Percentiles rank a stretch among this genome's conserved stretches.
Conservation (phyloP, 208 protist species). For the Trichomonas vaginalis region DNA sequence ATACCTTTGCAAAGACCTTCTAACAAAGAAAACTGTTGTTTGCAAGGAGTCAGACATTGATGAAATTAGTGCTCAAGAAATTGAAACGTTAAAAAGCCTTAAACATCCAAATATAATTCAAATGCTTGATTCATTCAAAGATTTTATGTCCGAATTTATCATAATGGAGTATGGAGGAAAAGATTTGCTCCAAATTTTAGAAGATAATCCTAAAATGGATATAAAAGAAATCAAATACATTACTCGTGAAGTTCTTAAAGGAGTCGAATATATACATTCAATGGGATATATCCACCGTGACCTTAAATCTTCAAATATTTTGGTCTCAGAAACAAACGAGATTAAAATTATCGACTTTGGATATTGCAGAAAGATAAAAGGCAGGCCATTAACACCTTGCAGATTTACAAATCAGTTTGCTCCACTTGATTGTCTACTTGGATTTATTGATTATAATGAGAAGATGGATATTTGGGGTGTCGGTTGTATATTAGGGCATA, state of each 20-base stretch:
- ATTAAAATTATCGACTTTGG: slow-evolving; percentile 1
- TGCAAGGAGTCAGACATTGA: neutral
- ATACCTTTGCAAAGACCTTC: neutral
- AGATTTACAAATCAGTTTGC: neutral
- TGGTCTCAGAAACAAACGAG: neutral
- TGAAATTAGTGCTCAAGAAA: neutral
- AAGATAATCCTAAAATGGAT: neutral
- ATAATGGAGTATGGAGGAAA: neutral
- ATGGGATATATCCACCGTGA: neutral
- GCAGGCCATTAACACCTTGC: neutral
- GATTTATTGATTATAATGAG: neutral
- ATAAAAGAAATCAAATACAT: neutral
- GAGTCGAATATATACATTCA: neutral
- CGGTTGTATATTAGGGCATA: neutral
- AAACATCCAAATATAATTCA: neutral
- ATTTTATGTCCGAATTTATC: neutral
- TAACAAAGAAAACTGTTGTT: neutral
- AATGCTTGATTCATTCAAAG: neutral
- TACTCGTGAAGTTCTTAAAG: neutral
- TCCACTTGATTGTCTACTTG: neutral
- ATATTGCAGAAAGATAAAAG: neutral
- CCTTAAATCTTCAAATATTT: neutral
- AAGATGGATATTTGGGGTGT: neutral
- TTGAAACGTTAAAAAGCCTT: neutral
- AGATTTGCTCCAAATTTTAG: neutral